These are phyloP conservation scores for Grigorovia jiainica DNA, from an alignment of 805 yeast species.

Conservation along the genomic window DNA sequence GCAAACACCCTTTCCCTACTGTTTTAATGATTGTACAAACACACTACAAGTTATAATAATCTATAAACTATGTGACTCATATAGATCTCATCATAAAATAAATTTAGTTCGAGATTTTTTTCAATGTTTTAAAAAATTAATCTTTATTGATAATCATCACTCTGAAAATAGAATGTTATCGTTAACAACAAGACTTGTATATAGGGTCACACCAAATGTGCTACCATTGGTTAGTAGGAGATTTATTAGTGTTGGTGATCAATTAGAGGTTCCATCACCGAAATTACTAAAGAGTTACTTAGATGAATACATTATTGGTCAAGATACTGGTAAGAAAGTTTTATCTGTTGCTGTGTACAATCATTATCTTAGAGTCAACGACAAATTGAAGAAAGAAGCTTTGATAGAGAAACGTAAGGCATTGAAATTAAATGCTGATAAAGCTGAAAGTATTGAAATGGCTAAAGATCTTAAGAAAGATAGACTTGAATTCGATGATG, in stretches of 20 bases:
- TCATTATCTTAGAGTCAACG: slow-evolving; percentile 43
- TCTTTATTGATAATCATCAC: no score
- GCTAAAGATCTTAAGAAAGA: background rate
- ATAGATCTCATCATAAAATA: no score
- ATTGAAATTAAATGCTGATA: slow-evolving; percentile 18
- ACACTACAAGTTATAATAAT: no score
- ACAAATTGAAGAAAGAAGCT: slow-evolving; percentile 29
- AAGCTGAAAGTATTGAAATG: background rate
- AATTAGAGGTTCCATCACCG: slow-evolving; percentile 37
- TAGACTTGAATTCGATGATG: slow-evolving; percentile 5
- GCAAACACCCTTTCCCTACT: no score
- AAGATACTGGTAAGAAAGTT: slow-evolving; percentile 46
- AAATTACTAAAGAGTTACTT: slow-evolving; percentile 35
- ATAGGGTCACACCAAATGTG: background rate
- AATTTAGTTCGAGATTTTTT: no score
- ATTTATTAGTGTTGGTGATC: background rate
- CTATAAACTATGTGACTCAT: no score
- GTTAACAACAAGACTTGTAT: no score
- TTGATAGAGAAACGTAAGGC: slow-evolving; percentile 20
- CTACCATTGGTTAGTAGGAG: background rate
- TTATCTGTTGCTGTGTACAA: slow-evolving; percentile 53
- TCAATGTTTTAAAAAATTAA: no score
- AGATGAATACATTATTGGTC: slow-evolving; percentile 48
- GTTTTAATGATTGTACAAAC: no score
- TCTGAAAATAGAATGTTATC: no score